Percentiles rank a stretch among this genome's conserved stretches.
Evolutionary conservation across 2,329 filamentous ascomycete genomes (phyloP).

Genomic region (Epichloe uncinata): DNA sequence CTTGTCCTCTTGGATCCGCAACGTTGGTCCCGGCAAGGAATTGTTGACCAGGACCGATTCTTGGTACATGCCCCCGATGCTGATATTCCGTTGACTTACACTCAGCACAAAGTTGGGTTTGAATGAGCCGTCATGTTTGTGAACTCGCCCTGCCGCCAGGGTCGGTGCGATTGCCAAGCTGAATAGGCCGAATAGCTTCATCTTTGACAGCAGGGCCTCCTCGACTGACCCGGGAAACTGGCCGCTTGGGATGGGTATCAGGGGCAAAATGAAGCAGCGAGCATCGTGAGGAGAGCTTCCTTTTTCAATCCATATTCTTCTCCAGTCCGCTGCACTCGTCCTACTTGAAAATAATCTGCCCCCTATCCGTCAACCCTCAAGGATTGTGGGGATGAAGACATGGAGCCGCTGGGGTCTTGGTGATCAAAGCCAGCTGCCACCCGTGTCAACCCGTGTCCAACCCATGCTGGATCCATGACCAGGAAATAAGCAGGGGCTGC

Average conservation of each 20-base stretch:
- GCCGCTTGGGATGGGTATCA: not conserved
- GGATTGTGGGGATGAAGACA: too few species aligned
- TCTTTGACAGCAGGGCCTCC: not conserved
- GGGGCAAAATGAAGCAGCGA: not conserved
- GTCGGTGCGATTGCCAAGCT: not conserved
- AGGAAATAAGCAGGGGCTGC: too few species aligned
- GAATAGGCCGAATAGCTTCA: not conserved
- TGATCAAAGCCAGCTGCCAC: too few species aligned
- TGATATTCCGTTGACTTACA: constrained; percentile 26
- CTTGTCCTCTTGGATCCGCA: constrained; percentile 31
- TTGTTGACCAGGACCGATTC: constrained; percentile 33
- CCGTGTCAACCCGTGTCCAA: too few species aligned
- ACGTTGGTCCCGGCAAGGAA: constrained; percentile 34
- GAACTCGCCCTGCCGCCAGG: not conserved
- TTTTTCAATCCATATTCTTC: rapidly evolving
- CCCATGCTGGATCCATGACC: too few species aligned
- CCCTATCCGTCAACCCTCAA: too few species aligned
- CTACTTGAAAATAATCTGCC: too few species aligned
- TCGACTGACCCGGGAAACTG: not conserved
- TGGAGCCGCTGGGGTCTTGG: too few species aligned
- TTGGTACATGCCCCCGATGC: constrained; percentile 9
- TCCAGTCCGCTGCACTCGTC: too few species aligned
- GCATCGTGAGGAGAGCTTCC: not conserved
- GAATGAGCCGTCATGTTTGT: constrained; percentile 17
- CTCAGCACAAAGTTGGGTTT: constrained; percentile 33